These are phyloP conservation scores for Pseudogymnoascus sp. DNA, from an alignment of 2,329 filamentous ascomycete genomes.

Conservation along the genomic window DNA sequence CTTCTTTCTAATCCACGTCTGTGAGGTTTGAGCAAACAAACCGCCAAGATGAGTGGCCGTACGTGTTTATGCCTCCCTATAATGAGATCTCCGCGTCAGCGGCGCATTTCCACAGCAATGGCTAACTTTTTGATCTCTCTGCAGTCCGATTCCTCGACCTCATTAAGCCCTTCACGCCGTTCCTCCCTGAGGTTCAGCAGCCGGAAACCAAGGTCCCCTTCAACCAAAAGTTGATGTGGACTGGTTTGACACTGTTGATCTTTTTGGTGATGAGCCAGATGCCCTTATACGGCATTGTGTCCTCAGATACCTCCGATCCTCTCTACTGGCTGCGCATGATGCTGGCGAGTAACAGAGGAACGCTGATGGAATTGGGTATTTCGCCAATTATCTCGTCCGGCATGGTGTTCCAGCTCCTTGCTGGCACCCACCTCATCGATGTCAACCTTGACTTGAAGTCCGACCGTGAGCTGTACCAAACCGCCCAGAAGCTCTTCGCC, in stretches of 20 bases:
- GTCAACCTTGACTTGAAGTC: conserved; percentile 99
- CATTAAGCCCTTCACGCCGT: conserved; percentile 98
- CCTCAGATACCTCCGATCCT: conserved; percentile 94
- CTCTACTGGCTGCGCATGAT: conserved; percentile 99
- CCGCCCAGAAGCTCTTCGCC: conserved; percentile 96
- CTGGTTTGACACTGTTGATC: conserved; percentile 86
- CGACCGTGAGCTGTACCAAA: conserved; percentile 99
- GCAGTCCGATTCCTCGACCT: conserved; percentile 97
- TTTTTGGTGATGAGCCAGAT: conserved; percentile 99
- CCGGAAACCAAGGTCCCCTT: conserved; percentile 98
- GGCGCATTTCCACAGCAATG: conserved; percentile 11
- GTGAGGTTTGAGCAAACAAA: conserved; percentile 27
- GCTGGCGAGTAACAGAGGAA: conserved; percentile 96
- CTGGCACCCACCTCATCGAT: conserved; percentile 98
- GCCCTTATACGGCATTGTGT: conserved; percentile 98
- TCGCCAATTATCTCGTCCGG: conserved; percentile 98
- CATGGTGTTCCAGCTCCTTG: conserved; percentile 99
- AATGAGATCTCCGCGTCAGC: conserved; percentile 12
- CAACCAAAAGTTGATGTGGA: conserved; percentile 98
- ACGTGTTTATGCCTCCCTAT: conserved; percentile 22
- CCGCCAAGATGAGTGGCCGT: conserved; percentile 36
- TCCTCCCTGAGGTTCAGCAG: conserved; percentile 97
- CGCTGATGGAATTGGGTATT: conserved; percentile 92
- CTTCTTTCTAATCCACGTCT: conserved; percentile 27
- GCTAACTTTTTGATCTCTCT: conserved; percentile 20